phyloP scores from a whole-genome alignment of 192 early-diverging fungal genomes.

The Coemansia sp. region DNA sequence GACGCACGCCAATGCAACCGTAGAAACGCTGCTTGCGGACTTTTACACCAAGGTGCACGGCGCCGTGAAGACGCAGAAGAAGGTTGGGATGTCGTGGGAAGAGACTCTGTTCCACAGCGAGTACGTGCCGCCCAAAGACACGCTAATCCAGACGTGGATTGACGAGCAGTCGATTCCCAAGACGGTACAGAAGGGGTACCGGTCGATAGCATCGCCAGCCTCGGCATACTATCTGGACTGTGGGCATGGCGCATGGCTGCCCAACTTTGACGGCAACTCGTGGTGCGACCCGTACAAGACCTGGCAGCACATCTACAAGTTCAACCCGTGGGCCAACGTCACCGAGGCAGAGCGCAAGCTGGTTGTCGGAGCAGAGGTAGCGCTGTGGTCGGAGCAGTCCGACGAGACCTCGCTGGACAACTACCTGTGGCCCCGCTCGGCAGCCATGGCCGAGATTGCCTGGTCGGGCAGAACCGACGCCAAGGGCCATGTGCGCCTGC shows the following conservation, averaged over 20 bases:
- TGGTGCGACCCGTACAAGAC: constrained; percentile 77
- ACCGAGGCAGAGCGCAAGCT: constrained; percentile 55
- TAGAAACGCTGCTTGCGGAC: constrained; percentile 39
- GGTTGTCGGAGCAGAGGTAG: constrained; percentile 68
- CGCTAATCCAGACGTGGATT: constrained; percentile 71
- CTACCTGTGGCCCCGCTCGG: constrained; percentile 68
- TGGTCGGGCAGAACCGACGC: constrained; percentile 67
- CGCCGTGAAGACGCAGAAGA: constrained; percentile 49
- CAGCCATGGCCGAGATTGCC: constrained; percentile 64
- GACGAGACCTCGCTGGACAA: constrained; percentile 58
- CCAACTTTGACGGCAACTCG: constrained; percentile 62
- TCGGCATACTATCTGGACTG: constrained; percentile 76
- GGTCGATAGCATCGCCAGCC: constrained; percentile 59
- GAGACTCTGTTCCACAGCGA: constrained; percentile 64
- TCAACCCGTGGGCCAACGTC: constrained; percentile 61
- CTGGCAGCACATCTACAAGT: constrained; percentile 71
- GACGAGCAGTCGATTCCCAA: constrained; percentile 58
- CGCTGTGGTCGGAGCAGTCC: constrained; percentile 70
- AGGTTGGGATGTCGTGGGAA: constrained; percentile 77
- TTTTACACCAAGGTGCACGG: constrained; percentile 59
- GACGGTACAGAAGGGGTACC: constrained; percentile 61
- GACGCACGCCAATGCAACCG: constrained; percentile 28
- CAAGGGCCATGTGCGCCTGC: constrained; percentile 52
- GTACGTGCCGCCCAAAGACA: constrained; percentile 59
- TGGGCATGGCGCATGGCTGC: constrained; percentile 71